A percentile compares a stretch with the other conserved stretches of the same genome.
Conservation (phyloP, 2,329 filamentous ascomycete species). For the Cladosporium sp. region DNA sequence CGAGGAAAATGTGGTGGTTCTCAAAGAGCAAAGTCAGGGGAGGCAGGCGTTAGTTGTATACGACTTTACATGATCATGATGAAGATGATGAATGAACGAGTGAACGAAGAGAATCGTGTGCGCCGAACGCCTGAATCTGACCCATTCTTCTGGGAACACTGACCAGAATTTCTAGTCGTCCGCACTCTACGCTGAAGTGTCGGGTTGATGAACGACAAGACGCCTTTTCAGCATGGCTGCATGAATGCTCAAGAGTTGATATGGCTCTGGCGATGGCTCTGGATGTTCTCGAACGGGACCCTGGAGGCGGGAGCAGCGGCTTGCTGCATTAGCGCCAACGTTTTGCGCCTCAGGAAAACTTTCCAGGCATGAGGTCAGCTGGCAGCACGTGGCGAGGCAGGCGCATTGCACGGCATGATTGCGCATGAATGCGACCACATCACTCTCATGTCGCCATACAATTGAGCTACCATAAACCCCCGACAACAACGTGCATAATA, state of each 20-base stretch:
- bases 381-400: not conserved
- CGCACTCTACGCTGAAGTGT: too few relatives aligned
- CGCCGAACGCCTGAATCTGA: not conserved
- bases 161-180: too few relatives aligned
- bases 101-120: not conserved
- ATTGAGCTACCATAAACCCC: too few relatives aligned
- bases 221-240: too few relatives aligned
- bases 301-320: not conserved
- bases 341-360: conserved; percentile 3
- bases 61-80: conserved; percentile 71
- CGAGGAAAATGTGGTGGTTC: conserved; percentile 83
- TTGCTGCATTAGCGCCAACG: not conserved
- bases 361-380: not conserved
- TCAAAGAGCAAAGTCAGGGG: conserved; percentile 66
- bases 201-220: too few relatives aligned
- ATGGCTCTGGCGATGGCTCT: not conserved
- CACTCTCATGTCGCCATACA: too few relatives aligned
- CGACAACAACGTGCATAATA: too few relatives aligned
- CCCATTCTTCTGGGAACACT: not conserved
- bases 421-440: not conserved
- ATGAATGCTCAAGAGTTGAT: not conserved
- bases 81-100: conserved; percentile 8
- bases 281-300: not conserved
- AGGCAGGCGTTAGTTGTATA: conserved; percentile 76
- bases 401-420: not conserved